Conservation (phyloP, 192 early-diverging fungal genomes). For the Backusella luteola region DNA sequence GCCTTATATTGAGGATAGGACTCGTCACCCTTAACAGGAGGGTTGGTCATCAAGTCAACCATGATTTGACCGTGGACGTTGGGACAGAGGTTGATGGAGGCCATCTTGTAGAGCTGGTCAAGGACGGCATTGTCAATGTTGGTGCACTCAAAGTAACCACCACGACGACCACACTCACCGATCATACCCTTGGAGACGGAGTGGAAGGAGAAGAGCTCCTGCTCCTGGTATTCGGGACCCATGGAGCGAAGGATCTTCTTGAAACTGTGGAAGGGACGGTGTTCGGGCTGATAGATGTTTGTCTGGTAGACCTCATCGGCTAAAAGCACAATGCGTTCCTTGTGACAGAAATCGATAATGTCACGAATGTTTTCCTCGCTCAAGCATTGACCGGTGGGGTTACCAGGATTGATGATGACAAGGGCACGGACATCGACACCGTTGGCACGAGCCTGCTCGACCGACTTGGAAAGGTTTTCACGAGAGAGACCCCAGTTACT, state of each 20-base stretch:
- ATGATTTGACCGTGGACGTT: constrained; percentile 94
- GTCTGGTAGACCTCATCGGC: constrained; percentile 99
- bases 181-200: constrained; percentile 97
- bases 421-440: constrained; percentile 91
- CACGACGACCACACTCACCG: constrained; percentile 96
- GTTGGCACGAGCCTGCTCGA: constrained; percentile 58
- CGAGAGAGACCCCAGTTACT: constrained; percentile 79
- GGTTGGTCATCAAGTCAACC: constrained; percentile 91
- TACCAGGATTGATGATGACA: constrained; percentile 98
- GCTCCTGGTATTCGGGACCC: constrained; percentile 61
- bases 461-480: constrained; percentile 61
- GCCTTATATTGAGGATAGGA: constrained; percentile 72
- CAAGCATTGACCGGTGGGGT: constrained; percentile 95
- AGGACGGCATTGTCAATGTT: constrained; percentile 73
- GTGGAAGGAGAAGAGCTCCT: constrained; percentile 96
- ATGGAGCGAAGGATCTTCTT: constrained; percentile 89
- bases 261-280: constrained; percentile 93
- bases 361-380: constrained; percentile 80
- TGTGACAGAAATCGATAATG: constrained; percentile 86
- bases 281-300: constrained; percentile 80
- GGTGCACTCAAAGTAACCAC: constrained; percentile 96
- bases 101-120: constrained; percentile 92
- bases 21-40: constrained; percentile 77
- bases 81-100: constrained; percentile 90
- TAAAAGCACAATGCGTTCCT: constrained; percentile 79